Evolutionary conservation across 768 basidiomycete species (phyloP), one percentile per base, ranked within the genome.

Genomic region (Naematelia encephala): DNA sequence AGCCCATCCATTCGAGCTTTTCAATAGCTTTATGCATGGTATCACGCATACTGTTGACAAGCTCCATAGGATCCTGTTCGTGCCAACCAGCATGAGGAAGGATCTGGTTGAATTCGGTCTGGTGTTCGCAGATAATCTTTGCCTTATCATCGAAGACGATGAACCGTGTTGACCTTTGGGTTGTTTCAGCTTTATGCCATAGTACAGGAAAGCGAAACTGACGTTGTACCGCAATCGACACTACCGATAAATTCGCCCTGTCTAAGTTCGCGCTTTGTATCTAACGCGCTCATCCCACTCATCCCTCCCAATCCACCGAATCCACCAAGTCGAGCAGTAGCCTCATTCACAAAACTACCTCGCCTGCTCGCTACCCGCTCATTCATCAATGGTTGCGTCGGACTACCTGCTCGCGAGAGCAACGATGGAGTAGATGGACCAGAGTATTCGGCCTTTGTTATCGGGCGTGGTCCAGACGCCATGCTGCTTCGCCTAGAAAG

Each of bases 31-130:
- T 82, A 45, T 84, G 81, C 56, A 98, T 87, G 76, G 91, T 93
- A 49, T 80, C 78, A 26, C 89, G 84, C 46, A 88, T 87, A 61
- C 85, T 82, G 57, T 83, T 52, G 30, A 87, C 84, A 62, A 98
- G 88, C 73, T 92, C 91, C 44, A 82, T 80, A 0, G 90, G 85
- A 73, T 94, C 87, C 77, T 98, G 96, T 63, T 93, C 91, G 75
- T 97, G 94, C 93, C 93, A 97, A 86, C 90, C 90, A 2, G 92
- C 89, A 72, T 89, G 82, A 2, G 89, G 89, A 69, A 91, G 91
- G 77, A 93, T 91, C 73, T 97, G 93, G 47, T 90, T 85, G 74
- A 97, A 97, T 77, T 98, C 94, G 12, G 86, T 81, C 78, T 98
- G 94, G 72, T 90, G 85, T 76, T 91, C 85, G 2, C 88, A 88